Evolutionary conservation across 2,329 filamentous ascomycete genomes (phyloP), one percentile per base, ranked within the genome.

Genomic region (Aspergillus terreus): DNA sequence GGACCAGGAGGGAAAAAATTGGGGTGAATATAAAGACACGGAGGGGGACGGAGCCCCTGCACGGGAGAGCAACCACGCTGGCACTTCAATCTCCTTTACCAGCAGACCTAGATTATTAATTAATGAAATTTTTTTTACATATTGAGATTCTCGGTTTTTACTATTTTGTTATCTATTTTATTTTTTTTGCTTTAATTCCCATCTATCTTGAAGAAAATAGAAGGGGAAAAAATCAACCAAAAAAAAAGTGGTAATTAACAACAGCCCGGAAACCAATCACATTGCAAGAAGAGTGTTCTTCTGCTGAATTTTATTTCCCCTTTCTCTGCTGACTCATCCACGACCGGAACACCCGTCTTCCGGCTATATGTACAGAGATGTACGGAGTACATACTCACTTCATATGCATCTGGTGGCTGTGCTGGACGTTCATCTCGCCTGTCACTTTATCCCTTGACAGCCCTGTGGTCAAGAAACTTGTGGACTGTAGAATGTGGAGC

Each of bases 1-100:
- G 36, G 32, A 48, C 35, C 36, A 41, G 46, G 38, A 19, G 46
- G 44, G 43, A 32, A 43, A 41, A 51, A 21, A 40, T 40, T 51
- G 42, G 21, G 35, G 45, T 45, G 43, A 45, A 27, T 27, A 27
- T 27, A 27, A 30, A 23, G 33, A 51, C 12, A 52, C 17, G 41
- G 44, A 42, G 38, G 25, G 42, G 23, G 43, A 38, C 38, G 43
- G 43, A 42, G 15, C 25, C 25, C 25, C 25, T 27, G 25, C 25
- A 27, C 25, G 6, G 7, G 7, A 27, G 7, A 27, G 25, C 25
- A 7, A 27, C 25, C 25, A 27, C 25, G 25, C 2, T 27, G 7
- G 25, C 6, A 27, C 7, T 27, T 27, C 25, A n/a, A 19, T 44
- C 33, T 38, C 21, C 14, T 38, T 38, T 38, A 38, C 35, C 7